Base-by-base conservation (phyloP, 495 filamentous ascomycete species). In the Trichoderma reesei region DNA sequence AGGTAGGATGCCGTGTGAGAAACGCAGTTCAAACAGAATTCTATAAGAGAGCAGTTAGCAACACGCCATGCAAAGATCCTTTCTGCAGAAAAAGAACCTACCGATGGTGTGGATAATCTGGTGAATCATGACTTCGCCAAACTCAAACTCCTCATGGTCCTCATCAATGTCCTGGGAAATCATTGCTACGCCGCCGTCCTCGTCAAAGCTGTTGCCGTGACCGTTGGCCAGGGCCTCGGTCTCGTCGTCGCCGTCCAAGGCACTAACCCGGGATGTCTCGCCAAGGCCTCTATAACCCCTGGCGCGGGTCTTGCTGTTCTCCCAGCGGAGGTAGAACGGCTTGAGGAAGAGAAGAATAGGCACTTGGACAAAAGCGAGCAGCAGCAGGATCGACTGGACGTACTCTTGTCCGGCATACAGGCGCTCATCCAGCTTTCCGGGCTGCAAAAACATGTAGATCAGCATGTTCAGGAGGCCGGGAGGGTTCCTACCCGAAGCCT, bases 11-110 rank as follows among this genome's bases (percentile, higher is more conserved):
- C 94, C 4, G 94, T 99, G 78, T 99, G 94, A 6, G 94, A 98
- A 69, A 99, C 93, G 78, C 92, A 97, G 79, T 98, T 98, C 67
- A 99, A 83, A 76, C 94, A 98, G 79, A 99, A 99, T 80, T 98
- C 94, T 90, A 63, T 9, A 14, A 39, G 13, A 41, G 13, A 39
- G 20, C 2, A 37, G 11, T 39, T 37, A 36, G 41, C 63, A 13
- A 34, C 3, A 48, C 65, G 60, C 46, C 71, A 65, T 66, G 51
- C 36, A 18, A 9, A 63, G 48, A 46, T 34, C 62, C 31, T 62
- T 4, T 37, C 20, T 31, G n/a, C n/a, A 31, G 1, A 26, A 54
- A 61, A 9, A 42, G 60, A 13, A 78, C 86, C 76, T 83, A 91
- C 89, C 90, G 70, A 98, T 98, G 31, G 94, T 98, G 77, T 98